These are phyloP conservation scores for Theobroma cacao DNA, from an alignment of 345 rosid genomes.

Conservation along the genomic window DNA sequence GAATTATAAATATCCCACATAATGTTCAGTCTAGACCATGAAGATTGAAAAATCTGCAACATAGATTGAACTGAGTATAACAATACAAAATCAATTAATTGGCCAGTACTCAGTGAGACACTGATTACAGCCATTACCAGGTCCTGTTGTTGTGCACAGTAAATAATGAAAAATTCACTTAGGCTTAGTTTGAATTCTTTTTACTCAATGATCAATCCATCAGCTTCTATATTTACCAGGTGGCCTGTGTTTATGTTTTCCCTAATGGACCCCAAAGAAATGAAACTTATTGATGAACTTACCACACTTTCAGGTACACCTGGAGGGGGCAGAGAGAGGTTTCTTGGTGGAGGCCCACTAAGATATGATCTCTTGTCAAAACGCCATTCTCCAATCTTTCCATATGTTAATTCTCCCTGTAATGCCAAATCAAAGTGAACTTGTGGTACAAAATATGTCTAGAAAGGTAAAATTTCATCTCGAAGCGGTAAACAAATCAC, in stretches of 20 bases:
- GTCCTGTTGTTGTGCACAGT: neutral
- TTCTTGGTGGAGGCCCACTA: constrained; percentile 65
- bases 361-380: constrained; percentile 77
- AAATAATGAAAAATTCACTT: neutral
- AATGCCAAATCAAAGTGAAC: neutral
- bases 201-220: constrained; percentile 4
- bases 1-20: neutral
- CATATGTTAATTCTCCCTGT: constrained; percentile 68
- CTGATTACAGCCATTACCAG: neutral
- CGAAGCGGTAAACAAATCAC: neutral
- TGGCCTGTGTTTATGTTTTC: neutral
- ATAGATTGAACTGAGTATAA: neutral
- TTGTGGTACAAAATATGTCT: neutral
- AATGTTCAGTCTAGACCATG: neutral
- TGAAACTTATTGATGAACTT: constrained; percentile 17
- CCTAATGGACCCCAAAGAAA: neutral
- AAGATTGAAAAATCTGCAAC: neutral
- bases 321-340: constrained; percentile 71
- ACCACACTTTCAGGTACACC: constrained; percentile 86
- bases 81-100: neutral
- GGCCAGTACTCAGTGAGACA: neutral
- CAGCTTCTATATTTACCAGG: neutral
- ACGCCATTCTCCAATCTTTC: constrained; percentile 78
- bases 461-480: neutral
- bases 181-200: neutral